Conservation (phyloP, 1,139 yeast species). For the Pichia sp. region DNA sequence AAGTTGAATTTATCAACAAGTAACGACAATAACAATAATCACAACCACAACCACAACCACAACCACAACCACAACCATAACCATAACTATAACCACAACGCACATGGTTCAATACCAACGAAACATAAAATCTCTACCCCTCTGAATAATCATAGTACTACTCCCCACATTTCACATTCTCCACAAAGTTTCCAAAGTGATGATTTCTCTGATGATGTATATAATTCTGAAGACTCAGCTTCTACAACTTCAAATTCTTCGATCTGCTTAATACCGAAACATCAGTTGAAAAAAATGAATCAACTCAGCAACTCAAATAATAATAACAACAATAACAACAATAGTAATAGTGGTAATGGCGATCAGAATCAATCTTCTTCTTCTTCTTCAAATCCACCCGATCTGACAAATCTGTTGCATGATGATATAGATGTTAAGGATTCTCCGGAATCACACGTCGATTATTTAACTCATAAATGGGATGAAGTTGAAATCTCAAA, state of each 20-base stretch:
- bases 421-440: slow-evolving; percentile 79
- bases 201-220: slow-evolving; percentile 23
- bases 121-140: too few relatives aligned
- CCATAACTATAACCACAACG: too few relatives aligned
- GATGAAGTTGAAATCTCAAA: slow-evolving; percentile 87
- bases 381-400: slow-evolving; percentile 3
- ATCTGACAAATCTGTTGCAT: slow-evolving; percentile 37
- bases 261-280: slow-evolving; percentile 26
- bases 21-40: too few relatives aligned
- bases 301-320: slow-evolving; percentile 9
- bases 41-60: too few relatives aligned
- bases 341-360: not conserved
- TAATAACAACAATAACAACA: slow-evolving; percentile 1
- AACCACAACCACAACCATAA: too few relatives aligned
- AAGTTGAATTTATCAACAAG: slow-evolving; percentile 23
- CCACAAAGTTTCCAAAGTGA: slow-evolving; percentile 25
- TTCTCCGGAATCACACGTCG: slow-evolving; percentile 88
- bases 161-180: slow-evolving; percentile 12
- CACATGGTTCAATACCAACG: too few relatives aligned
- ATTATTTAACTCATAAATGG: slow-evolving; percentile 93
- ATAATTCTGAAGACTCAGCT: slow-evolving; percentile 24
- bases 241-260: slow-evolving; percentile 1
- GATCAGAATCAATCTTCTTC: not conserved
- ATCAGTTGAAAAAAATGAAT: slow-evolving; percentile 24
- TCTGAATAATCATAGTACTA: not conserved